Percentiles rank a stretch among this genome's conserved stretches.
Conservation (phyloP, 345 rosid genomes). For the Erodium maritimum region DNA sequence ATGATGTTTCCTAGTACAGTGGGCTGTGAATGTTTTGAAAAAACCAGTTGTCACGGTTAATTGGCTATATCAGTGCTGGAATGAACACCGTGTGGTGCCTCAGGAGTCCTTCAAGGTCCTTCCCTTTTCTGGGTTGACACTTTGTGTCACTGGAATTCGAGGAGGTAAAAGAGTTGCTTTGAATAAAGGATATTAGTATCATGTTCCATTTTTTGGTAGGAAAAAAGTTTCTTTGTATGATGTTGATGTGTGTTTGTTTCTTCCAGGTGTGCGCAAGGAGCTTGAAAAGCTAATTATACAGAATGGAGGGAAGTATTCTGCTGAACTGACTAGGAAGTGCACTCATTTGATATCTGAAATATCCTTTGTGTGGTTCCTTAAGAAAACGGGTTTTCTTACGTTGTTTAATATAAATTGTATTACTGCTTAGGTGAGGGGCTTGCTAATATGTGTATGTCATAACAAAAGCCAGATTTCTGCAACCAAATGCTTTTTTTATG, state of each 20-base stretch:
- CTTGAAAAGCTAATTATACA: constrained; percentile 44
- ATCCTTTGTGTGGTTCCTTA: constrained; percentile 41
- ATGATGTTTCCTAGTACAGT: constrained; percentile 33
- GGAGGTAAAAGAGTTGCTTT: constrained; percentile 32
- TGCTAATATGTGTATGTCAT: background rate
- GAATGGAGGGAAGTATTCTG: constrained; percentile 82
- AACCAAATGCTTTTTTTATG: background rate
- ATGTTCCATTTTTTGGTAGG: background rate
- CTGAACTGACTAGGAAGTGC: constrained; percentile 68
- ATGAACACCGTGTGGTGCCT: constrained; percentile 90
- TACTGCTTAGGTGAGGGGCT: background rate
- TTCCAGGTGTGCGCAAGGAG: constrained; percentile 69
- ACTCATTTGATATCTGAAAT: constrained; percentile 90
- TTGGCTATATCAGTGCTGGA: constrained; percentile 86
- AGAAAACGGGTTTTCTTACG: background rate
- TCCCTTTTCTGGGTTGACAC: constrained; percentile 77
- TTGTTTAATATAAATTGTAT: background rate
- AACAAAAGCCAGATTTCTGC: background rate
- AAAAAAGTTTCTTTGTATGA: background rate
- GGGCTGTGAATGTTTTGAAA: constrained; percentile 74
- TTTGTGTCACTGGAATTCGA: constrained; percentile 64
- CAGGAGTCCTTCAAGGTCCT: constrained; percentile 78
- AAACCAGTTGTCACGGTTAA: constrained; percentile 64
- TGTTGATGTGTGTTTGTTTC: constrained; percentile 8
- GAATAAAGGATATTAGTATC: background rate